These are phyloP conservation scores for Carex littledalei DNA, from an alignment of 176 grass and related monocot genomes.

Conservation along the genomic window DNA sequence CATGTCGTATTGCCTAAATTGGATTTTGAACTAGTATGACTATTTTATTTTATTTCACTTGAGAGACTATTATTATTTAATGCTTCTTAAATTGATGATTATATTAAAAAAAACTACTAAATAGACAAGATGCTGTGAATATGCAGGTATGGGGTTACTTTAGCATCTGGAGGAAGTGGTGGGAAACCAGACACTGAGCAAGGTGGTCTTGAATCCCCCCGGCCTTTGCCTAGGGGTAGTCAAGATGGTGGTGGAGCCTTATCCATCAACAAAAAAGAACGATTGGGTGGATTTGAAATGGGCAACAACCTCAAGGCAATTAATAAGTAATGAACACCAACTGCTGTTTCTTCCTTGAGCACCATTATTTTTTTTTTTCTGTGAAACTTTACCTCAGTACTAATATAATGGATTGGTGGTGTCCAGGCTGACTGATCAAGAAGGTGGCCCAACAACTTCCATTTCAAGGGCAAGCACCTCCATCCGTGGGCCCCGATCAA, in stretches of 20 bases:
- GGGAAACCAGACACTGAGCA: slow-evolving; percentile 59
- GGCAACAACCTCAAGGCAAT: slow-evolving; percentile 48
- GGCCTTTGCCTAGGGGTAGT: slow-evolving; percentile 51
- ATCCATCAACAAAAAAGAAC: slow-evolving; percentile 59
- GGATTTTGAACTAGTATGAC: neutral
- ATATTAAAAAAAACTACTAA: neutral
- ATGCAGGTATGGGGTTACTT: slow-evolving; percentile 52
- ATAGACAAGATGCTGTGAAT: slow-evolving; percentile 18
- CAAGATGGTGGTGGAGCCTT: slow-evolving; percentile 48
- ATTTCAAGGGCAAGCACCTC: slow-evolving; percentile 51
- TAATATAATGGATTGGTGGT: slow-evolving; percentile 17
- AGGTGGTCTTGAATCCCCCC: slow-evolving; percentile 38
- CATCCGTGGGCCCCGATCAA: slow-evolving; percentile 63
- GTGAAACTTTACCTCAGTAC: slow-evolving; percentile 3
- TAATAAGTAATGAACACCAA: slow-evolving; percentile 68
- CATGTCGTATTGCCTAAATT: slow-evolving; percentile 3
- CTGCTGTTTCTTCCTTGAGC: neutral
- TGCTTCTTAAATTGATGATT: slow-evolving; percentile 16
- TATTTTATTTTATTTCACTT: neutral
- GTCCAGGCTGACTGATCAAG: slow-evolving; percentile 44
- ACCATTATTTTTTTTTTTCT: neutral
- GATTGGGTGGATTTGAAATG: slow-evolving; percentile 50
- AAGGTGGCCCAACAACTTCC: slow-evolving; percentile 46
- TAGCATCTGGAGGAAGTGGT: slow-evolving; percentile 28
- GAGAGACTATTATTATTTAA: neutral